phyloP scores from a whole-genome alignment of 2,329 filamentous ascomycete species.

The Pyrenophora tritici-repentis region DNA sequence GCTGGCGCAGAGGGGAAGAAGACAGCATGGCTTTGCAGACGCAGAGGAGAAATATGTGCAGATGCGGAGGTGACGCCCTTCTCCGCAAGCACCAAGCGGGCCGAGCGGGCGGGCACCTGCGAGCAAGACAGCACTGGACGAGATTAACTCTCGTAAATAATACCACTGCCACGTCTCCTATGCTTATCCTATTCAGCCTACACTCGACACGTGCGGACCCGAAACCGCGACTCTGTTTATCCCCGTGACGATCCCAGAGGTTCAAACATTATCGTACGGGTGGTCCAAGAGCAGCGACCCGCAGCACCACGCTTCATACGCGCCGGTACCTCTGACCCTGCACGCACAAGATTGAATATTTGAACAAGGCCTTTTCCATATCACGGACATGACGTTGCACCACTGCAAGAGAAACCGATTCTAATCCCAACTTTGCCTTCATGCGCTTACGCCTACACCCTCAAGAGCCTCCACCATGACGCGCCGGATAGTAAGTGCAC shows the following conservation, averaged over 20 bases:
- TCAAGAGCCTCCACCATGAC: constrained; percentile 41
- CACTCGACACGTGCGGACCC: not conserved
- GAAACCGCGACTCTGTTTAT: not conserved
- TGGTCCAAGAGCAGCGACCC: constrained; percentile 25
- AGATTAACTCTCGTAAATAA: too few relatives aligned
- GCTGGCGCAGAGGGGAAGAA: constrained; percentile 1
- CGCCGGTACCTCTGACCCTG: constrained; percentile 12
- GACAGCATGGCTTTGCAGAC: constrained; percentile 26
- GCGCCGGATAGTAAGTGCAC: constrained; percentile 44
- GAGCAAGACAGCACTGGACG: too few relatives aligned
- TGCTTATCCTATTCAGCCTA: too few relatives aligned
- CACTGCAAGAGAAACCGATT: constrained; percentile 6
- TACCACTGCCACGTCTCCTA: too few relatives aligned
- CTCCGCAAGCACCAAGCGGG: constrained; percentile 13
- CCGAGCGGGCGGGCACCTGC: constrained; percentile 1
- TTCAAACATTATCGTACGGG: constrained; percentile 12
- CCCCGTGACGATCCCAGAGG: constrained; percentile 19
- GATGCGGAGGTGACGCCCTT: constrained; percentile 20
- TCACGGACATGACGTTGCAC: constrained; percentile 18
- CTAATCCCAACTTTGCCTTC: constrained; percentile 11
- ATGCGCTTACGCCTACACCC: constrained; percentile 17
- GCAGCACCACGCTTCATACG: constrained; percentile 10
- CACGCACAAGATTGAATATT: not conserved
- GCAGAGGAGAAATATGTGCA: constrained; percentile 13
- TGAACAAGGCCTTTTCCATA: constrained; percentile 2